These are phyloP conservation scores for Pyrrhoderma lamaoense DNA, from an alignment of 1,284 basidiomycete genomes.

Conservation along the genomic window DNA sequence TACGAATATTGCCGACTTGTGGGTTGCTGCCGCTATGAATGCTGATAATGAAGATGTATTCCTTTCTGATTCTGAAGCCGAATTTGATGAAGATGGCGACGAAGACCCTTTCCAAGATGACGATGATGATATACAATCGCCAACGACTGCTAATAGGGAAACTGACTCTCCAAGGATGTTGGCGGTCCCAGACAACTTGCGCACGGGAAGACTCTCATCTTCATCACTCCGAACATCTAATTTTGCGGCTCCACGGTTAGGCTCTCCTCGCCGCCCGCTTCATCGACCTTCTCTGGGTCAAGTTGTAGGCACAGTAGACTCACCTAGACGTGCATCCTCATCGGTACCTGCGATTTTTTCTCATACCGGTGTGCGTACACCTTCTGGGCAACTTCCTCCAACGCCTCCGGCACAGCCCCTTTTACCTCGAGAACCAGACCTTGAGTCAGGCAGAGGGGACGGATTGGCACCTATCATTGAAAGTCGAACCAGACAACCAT, in stretches of 20 bases:
- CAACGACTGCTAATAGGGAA: background rate
- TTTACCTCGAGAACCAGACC: slow-evolving; percentile 35
- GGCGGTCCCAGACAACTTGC: slow-evolving; percentile 9
- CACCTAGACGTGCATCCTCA: slow-evolving; percentile 41
- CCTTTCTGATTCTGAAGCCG: slow-evolving; percentile 38
- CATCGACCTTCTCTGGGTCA: slow-evolving; percentile 21
- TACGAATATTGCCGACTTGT: slow-evolving; percentile 83
- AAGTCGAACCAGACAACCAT: background rate
- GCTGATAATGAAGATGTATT: slow-evolving; percentile 78
- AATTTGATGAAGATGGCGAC: slow-evolving; percentile 26
- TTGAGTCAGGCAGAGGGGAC: slow-evolving; percentile 30
- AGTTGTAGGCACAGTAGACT: slow-evolving; percentile 18
- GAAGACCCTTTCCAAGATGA: slow-evolving; percentile 27
- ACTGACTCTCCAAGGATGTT: slow-evolving; percentile 7
- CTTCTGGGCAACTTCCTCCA: slow-evolving; percentile 48
- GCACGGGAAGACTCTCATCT: slow-evolving; percentile 27
- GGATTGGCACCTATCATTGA: slow-evolving; percentile 48
- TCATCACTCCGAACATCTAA: slow-evolving; percentile 26
- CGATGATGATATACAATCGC: slow-evolving; percentile 19
- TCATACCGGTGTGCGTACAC: slow-evolving; percentile 69
- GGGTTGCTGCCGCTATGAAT: slow-evolving; percentile 90
- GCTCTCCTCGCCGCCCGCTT: slow-evolving; percentile 25
- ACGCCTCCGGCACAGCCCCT: slow-evolving; percentile 7
- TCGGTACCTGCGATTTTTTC: slow-evolving; percentile 68
- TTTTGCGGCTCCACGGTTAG: slow-evolving; percentile 25